phyloP scores from a whole-genome alignment of 1,139 yeast species.

The Spencermartinsiella ligniputridi region DNA sequence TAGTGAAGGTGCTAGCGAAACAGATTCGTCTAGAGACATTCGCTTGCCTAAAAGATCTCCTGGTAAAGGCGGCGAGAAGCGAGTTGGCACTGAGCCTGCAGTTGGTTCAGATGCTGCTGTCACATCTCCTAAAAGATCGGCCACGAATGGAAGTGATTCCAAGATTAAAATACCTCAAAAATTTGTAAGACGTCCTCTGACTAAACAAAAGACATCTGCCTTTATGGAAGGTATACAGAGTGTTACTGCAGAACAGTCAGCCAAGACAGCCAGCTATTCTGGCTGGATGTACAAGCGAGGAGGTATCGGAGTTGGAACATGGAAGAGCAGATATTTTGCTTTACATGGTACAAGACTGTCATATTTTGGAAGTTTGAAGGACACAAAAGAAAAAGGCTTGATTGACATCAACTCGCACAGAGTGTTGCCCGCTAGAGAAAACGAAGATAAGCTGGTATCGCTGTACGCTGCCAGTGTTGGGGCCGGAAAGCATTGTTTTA shows the following conservation, averaged over 20 bases:
- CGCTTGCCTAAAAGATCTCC: not conserved
- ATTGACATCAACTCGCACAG: slow-evolving; percentile 95
- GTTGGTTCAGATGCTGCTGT: not conserved
- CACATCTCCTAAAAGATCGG: slow-evolving; percentile 3
- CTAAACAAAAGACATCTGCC: slow-evolving; percentile 67
- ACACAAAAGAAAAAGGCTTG: slow-evolving; percentile 81
- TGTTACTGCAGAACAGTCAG: slow-evolving; percentile 73
- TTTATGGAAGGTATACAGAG: slow-evolving; percentile 86
- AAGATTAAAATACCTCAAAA: slow-evolving; percentile 22
- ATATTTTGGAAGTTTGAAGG: slow-evolving; percentile 76
- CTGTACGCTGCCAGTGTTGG: slow-evolving; percentile 91
- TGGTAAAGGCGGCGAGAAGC: slow-evolving; percentile 9
- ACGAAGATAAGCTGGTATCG: slow-evolving; percentile 73
- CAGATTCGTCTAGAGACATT: not conserved
- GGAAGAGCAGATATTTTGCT: slow-evolving; percentile 88
- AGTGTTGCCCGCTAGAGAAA: slow-evolving; percentile 72
- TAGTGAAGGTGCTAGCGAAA: not conserved
- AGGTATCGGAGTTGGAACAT: slow-evolving; percentile 74
- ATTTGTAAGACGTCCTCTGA: slow-evolving; percentile 24
- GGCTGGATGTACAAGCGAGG: slow-evolving; percentile 98
- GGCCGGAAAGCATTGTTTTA: slow-evolving; percentile 87
- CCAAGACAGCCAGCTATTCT: slow-evolving; percentile 66
- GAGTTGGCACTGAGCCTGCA: slow-evolving; percentile 19
- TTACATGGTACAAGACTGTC: slow-evolving; percentile 91
- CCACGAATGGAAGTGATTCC: slow-evolving; percentile 7